These are phyloP conservation scores for Stephania cephalantha DNA, from an alignment of 164 flowering plant genomes.

Conservation along the genomic window DNA sequence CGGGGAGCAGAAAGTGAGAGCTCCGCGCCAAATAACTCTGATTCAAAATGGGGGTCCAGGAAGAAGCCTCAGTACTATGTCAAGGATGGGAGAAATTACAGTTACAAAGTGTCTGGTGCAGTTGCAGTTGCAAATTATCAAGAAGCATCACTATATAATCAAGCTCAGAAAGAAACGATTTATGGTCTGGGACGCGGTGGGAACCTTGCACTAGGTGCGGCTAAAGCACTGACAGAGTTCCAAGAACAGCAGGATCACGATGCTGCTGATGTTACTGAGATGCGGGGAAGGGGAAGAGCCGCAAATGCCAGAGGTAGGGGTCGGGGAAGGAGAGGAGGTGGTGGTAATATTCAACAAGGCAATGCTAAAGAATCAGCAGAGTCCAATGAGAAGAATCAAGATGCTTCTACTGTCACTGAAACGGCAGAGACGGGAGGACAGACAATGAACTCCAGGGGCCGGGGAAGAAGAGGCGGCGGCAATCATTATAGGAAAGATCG, in stretches of 20 bases:
- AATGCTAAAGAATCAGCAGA: constrained; percentile 45
- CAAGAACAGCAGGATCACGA: constrained; percentile 27
- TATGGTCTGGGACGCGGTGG: constrained; percentile 96
- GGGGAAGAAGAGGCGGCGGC: constrained; percentile 43
- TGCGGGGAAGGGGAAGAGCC: constrained; percentile 28
- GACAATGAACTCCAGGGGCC: constrained; percentile 20
- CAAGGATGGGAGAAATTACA: constrained; percentile 95
- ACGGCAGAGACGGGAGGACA: constrained; percentile 29
- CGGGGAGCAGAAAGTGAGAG: constrained; percentile 26
- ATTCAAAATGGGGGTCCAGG: constrained; percentile 58
- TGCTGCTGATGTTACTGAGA: constrained; percentile 27
- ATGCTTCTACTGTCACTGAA: constrained; percentile 29
- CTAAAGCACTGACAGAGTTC: constrained; percentile 34
- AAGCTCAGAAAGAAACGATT: constrained; percentile 56
- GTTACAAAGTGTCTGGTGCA: constrained; percentile 88
- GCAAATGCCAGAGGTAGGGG: constrained; percentile 28
- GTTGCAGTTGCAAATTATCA: constrained; percentile 57
- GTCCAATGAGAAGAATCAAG: constrained; percentile 23
- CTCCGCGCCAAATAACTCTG: constrained; percentile 22
- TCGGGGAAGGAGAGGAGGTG: constrained; percentile 3
- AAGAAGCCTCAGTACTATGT: constrained; percentile 84
- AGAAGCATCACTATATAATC: constrained; percentile 61
- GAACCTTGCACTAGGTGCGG: constrained; percentile 73
- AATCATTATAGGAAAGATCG: constrained; percentile 58
- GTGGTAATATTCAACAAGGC: constrained; percentile 23